Evolutionary conservation across 306 rosid species (phyloP).

Genomic region (Prunus mira): DNA sequence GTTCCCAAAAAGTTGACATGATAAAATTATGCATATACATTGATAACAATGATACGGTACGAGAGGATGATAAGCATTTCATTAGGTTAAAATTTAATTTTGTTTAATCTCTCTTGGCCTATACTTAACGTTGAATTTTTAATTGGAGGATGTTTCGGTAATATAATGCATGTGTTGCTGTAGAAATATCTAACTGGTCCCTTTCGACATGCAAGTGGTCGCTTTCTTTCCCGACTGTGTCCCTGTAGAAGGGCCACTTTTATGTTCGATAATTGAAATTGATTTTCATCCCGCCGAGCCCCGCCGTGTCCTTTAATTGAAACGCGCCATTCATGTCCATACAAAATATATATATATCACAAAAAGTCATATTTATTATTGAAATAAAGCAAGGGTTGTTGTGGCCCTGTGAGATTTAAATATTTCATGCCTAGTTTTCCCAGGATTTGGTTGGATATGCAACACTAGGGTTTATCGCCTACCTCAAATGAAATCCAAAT

Average conservation of each 20-base stretch:
- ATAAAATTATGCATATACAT: neutral
- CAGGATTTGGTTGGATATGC: neutral
- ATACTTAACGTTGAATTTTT: neutral
- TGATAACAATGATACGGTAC: neutral
- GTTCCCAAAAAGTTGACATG: neutral
- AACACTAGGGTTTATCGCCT: neutral
- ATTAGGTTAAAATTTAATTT: neutral
- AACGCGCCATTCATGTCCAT: slow-evolving; percentile 1
- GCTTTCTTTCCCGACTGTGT: neutral
- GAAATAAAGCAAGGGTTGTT: neutral
- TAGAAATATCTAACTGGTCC: slow-evolving; percentile 4
- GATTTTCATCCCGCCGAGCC: neutral
- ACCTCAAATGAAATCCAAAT: slow-evolving; percentile 2
- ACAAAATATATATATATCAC: neutral
- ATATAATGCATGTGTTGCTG: neutral
- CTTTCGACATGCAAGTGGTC: slow-evolving; percentile 6
- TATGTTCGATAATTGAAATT: neutral
- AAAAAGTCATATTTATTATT: neutral
- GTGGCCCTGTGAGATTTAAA: neutral
- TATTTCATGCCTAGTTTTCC: neutral
- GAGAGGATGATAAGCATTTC: neutral
- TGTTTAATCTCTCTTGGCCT: neutral
- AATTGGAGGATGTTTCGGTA: slow-evolving; percentile 12
- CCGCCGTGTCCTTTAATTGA: neutral
- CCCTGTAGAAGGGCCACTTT: neutral